Evolutionary conservation across 129 eudicot species (phyloP).

Genomic region (carrot (Daucus carota)): DNA sequence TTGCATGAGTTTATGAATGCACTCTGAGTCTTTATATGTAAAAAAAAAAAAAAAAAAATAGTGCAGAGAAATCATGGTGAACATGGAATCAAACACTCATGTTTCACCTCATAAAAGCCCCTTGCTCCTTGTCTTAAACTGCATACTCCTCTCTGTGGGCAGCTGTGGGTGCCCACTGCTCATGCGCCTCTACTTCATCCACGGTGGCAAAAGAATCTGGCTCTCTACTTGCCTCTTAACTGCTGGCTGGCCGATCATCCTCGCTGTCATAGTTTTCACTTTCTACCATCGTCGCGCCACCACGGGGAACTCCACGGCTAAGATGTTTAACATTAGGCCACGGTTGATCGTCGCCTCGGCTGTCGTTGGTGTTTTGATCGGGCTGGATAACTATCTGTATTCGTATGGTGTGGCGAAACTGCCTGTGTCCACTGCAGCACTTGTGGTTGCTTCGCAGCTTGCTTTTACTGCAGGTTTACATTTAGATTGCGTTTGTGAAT

Average conservation of each 20-base stretch:
- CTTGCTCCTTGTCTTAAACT: too few relatives aligned
- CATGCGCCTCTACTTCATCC: background rate
- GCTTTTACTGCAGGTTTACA: conserved; percentile 42
- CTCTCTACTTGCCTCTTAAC: conserved; percentile 28
- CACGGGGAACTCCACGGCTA: background rate
- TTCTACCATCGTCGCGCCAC: conserved; percentile 23
- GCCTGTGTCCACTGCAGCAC: conserved; percentile 28
- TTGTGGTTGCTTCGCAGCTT: conserved; percentile 30
- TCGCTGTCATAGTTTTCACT: background rate
- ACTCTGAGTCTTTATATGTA: too few relatives aligned
- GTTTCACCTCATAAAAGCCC: too few relatives aligned
- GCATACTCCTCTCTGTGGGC: background rate
- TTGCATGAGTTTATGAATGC: too few relatives aligned
- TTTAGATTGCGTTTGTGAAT: too few relatives aligned
- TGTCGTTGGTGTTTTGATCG: conserved; percentile 21
- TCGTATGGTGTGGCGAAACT: conserved; percentile 27
- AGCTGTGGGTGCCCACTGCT: background rate
- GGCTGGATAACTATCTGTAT: conserved; percentile 25
- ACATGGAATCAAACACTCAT: too few relatives aligned
- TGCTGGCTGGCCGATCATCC: conserved; percentile 7
- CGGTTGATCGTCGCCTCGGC: conserved; percentile 19
- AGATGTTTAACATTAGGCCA: conserved; percentile 17
- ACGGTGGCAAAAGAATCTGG: conserved; percentile 27
- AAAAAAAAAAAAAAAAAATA: too few relatives aligned
- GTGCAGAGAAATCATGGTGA: background rate